These are phyloP conservation scores for Zymoseptoria ardabiliae DNA, from an alignment of 2,329 filamentous ascomycete species.

Conservation along the genomic window DNA sequence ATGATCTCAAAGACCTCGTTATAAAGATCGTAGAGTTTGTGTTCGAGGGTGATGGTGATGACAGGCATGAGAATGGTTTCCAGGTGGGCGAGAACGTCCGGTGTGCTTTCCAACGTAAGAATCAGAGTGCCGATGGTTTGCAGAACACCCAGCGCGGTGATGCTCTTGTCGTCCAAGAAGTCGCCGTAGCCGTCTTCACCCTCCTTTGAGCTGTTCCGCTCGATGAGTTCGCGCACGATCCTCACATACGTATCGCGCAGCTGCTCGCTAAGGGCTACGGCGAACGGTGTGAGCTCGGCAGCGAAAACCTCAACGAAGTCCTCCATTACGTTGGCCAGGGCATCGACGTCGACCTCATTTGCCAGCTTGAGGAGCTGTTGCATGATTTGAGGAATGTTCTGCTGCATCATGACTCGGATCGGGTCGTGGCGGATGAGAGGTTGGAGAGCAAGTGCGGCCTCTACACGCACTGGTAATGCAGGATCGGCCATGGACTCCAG, in stretches of 20 bases:
- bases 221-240: slow-evolving; percentile 83
- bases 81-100: slow-evolving; percentile 87
- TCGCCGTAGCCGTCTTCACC: slow-evolving; percentile 78
- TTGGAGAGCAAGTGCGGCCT: slow-evolving; percentile 87
- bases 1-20: slow-evolving; percentile 99
- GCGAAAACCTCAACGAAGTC: slow-evolving; percentile 99
- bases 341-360: slow-evolving; percentile 96
- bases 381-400: slow-evolving; percentile 98
- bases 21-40: slow-evolving; percentile 95
- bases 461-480: slow-evolving; percentile 88
- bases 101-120: slow-evolving; percentile 91
- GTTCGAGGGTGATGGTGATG: slow-evolving; percentile 90
- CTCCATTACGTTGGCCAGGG: slow-evolving; percentile 97
- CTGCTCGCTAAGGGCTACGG: slow-evolving; percentile 91
- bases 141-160: slow-evolving; percentile 88
- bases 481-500: slow-evolving; percentile 92
- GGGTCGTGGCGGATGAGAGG: slow-evolving; percentile 92
- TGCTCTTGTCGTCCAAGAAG: slow-evolving; percentile 96
- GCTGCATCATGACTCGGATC: slow-evolving; percentile 91
- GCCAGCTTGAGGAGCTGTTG: slow-evolving; percentile 94
- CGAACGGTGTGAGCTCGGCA: slow-evolving; percentile 92
- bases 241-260: slow-evolving; percentile 91
- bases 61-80: slow-evolving; percentile 96
- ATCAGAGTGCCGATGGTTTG: slow-evolving; percentile 98
- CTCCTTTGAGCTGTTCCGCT: slow-evolving; percentile 72